Evolutionary conservation across 1,284 basidiomycete genomes (phyloP).

Genomic region (Stereum hirsutum): DNA sequence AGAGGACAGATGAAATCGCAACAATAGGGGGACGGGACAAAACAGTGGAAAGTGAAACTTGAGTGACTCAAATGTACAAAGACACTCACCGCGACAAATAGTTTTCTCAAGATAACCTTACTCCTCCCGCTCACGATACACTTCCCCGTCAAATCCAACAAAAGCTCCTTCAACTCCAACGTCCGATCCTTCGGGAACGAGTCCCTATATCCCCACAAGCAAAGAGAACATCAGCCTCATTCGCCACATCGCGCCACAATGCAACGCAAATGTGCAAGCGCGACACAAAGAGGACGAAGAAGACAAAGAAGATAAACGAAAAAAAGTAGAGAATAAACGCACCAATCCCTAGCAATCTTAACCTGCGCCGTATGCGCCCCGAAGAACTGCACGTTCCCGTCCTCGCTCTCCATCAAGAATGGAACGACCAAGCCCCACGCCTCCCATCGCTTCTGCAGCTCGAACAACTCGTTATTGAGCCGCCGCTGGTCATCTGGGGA

Average conservation of each 20-base stretch:
- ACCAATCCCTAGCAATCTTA: constrained; percentile 89
- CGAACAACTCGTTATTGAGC: constrained; percentile 65
- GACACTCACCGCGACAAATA: constrained; percentile 73
- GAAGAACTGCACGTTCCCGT: constrained; percentile 84
- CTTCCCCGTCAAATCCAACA: constrained; percentile 56
- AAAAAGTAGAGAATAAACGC: constrained; percentile 3
- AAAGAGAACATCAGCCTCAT: too few species aligned
- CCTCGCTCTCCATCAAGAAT: constrained; percentile 54
- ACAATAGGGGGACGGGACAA: too few species aligned
- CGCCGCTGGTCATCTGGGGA: constrained; percentile 50
- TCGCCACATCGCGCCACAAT: too few species aligned
- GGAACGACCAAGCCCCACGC: constrained; percentile 78
- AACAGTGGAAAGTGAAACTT: not conserved
- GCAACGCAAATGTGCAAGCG: not conserved
- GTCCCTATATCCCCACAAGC: constrained; percentile 35
- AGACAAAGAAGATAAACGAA: too few species aligned
- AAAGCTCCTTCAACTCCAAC: constrained; percentile 43
- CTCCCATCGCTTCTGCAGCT: constrained; percentile 61
- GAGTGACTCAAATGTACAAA: not conserved
- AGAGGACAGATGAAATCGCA: too few species aligned
- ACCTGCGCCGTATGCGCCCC: constrained; percentile 87
- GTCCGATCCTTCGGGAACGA: constrained; percentile 48
- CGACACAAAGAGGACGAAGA: not conserved
- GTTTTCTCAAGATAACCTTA: constrained; percentile 73
- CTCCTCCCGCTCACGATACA: constrained; percentile 41